phyloP scores from a whole-genome alignment of 169 alveolate genomes.

The Theileria luwenshuni region DNA sequence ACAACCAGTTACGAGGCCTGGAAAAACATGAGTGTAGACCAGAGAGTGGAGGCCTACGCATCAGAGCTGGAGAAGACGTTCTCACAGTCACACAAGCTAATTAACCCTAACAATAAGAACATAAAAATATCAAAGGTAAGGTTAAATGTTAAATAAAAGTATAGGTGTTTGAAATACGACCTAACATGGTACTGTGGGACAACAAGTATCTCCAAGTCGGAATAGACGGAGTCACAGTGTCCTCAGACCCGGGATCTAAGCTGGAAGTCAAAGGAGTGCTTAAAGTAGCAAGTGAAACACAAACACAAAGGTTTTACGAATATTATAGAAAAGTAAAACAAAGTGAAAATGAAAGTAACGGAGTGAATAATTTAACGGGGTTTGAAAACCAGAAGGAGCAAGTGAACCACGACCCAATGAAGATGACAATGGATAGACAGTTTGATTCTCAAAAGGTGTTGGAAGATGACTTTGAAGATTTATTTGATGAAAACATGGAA shows the following conservation, averaged over 20 bases:
- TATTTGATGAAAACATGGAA: slow-evolving; percentile 29
- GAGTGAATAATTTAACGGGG: neutral
- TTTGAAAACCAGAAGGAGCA: no score
- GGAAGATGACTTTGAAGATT: slow-evolving; percentile 25
- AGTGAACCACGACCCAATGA: no score
- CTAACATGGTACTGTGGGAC: slow-evolving; percentile 56
- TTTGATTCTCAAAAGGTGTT: neutral
- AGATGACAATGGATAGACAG: neutral
- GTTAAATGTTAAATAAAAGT: neutral
- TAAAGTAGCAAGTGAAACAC: slow-evolving; percentile 55
- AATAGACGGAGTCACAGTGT: slow-evolving; percentile 51
- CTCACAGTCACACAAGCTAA: slow-evolving; percentile 21
- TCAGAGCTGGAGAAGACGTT: slow-evolving; percentile 42
- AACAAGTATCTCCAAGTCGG: slow-evolving; percentile 67
- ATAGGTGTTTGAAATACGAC: slow-evolving; percentile 55
- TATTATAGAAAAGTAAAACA: slow-evolving; percentile 26
- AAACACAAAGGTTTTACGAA: slow-evolving; percentile 57
- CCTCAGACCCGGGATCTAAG: slow-evolving; percentile 23
- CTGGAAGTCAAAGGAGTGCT: slow-evolving; percentile 47
- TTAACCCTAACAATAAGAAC: slow-evolving; percentile 48
- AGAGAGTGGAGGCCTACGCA: slow-evolving; percentile 36
- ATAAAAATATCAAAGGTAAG: slow-evolving; percentile 60
- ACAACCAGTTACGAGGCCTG: slow-evolving; percentile 19
- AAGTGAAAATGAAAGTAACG: neutral
- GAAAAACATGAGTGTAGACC: slow-evolving; percentile 38